Base-by-base conservation (phyloP, 2,329 filamentous ascomycete species). In the Pseudogymnoascus sp. region DNA sequence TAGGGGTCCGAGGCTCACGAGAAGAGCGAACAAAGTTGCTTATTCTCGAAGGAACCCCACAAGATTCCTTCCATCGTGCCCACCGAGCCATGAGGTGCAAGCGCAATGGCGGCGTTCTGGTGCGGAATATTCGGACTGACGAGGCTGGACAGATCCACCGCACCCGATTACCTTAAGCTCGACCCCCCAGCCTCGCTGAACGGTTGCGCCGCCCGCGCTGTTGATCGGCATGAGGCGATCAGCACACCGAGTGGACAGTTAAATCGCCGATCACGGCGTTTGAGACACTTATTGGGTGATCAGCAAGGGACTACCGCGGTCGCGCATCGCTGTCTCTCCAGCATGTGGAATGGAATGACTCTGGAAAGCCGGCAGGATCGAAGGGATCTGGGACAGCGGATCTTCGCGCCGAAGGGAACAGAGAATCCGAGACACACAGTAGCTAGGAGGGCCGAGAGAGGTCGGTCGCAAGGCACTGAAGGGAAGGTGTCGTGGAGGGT, bases 1-100 rank as follows among this genome's bases (percentile, higher is more conserved):
- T 14, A 50, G 25, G 20, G 41, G 22, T 50, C 41, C 41, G 41
- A 50, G 41, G 22, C 12, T 50, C 41, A 14, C 28, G 41, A 50
- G 22, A 16, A 50, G 28, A 16, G 22, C 4, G 7, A 30, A 8
- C 11, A 50, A 16, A 11, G 41, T 50, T 50, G 41, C 22, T 50
- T 50, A 22, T 50, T 50, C 41, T 50, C 22, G 18, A 39, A 22
- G 50, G 50, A 18, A 38, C 39, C 32, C 57, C 22, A 50, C 57
- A 57, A 9, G 22, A 18, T 43, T 35, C 57, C 61, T 60, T 57
- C 61, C 61, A 34, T 43, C 57, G 57, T 57, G 30, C 9, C 35
- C 38, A 43, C 25, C 41, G 59, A 61, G 37, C 59, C 20, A 65
- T 62, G 62, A 60, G 65, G 30, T 18, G 63, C 41, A 54, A 64